Percentiles rank a stretch among this genome's conserved stretches.
Evolutionary conservation across 106 monocot species (phyloP).

Genomic region (Platanthera guangdongensis): DNA sequence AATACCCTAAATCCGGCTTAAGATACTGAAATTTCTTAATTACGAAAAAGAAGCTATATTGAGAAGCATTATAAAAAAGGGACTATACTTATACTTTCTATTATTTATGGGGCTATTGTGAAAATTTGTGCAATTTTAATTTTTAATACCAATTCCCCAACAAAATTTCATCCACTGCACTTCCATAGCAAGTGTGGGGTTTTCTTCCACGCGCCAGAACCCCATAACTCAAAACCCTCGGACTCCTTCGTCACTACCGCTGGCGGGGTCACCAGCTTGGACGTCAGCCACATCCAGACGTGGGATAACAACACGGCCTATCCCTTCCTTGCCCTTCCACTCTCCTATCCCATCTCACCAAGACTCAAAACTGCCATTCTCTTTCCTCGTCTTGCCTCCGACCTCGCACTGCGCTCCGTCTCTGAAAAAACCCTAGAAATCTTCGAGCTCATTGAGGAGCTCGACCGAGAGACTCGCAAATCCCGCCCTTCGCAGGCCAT

Average conservation of each 20-base stretch:
- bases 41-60: too few relatives aligned
- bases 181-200: too few relatives aligned
- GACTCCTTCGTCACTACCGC: not conserved
- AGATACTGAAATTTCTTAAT: too few relatives aligned
- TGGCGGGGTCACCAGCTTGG: not conserved
- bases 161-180: too few relatives aligned
- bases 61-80: too few relatives aligned
- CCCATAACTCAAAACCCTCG: not conserved
- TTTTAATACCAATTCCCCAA: too few relatives aligned
- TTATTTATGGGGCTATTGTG: too few relatives aligned
- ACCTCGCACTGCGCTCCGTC: not conserved
- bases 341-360: not conserved
- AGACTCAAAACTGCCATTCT: slow-evolving; percentile 1
- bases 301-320: not conserved
- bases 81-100: too few relatives aligned
- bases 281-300: not conserved
- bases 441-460: slow-evolving; percentile 5
- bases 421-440: slow-evolving; percentile 4
- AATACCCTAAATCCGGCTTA: too few relatives aligned
- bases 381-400: not conserved
- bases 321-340: not conserved
- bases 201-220: not conserved
- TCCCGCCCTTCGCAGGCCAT: not conserved
- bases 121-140: too few relatives aligned
- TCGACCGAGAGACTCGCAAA: slow-evolving; percentile 1